Conservation (phyloP, 306 rosid species). For the Cucurbita moschata region DNA sequence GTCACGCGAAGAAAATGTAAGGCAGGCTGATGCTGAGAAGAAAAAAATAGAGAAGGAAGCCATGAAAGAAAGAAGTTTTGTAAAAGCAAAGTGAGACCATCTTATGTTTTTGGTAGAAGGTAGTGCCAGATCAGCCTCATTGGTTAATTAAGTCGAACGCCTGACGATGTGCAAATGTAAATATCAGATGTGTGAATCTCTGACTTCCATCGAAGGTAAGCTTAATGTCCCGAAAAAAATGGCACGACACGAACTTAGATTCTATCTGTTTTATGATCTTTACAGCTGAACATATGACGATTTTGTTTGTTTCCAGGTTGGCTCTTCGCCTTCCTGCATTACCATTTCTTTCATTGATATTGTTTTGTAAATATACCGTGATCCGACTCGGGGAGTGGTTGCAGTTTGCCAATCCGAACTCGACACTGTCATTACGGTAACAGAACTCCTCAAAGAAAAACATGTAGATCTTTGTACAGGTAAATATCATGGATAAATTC, state of each 20-base stretch:
- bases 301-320: background rate
- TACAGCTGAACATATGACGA: background rate
- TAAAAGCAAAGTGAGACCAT: constrained; percentile 10
- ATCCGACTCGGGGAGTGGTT: background rate
- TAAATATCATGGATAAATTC: background rate
- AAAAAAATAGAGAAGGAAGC: constrained; percentile 88
- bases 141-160: background rate
- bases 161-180: background rate
- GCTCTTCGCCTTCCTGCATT: background rate
- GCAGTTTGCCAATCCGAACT: background rate
- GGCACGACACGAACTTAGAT: background rate
- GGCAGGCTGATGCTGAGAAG: constrained; percentile 74
- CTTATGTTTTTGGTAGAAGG: background rate
- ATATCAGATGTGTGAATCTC: background rate
- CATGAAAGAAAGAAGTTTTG: constrained; percentile 54
- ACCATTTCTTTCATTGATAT: background rate
- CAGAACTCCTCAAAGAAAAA: background rate
- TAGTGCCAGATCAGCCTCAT: background rate
- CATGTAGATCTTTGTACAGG: background rate
- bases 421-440: background rate
- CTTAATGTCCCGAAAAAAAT: background rate
- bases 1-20: constrained; percentile 87
- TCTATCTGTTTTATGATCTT: background rate
- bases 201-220: background rate
- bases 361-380: background rate